These are phyloP conservation scores for Amanita rimosa DNA, from an alignment of 768 basidiomycete species.

Conservation along the genomic window DNA sequence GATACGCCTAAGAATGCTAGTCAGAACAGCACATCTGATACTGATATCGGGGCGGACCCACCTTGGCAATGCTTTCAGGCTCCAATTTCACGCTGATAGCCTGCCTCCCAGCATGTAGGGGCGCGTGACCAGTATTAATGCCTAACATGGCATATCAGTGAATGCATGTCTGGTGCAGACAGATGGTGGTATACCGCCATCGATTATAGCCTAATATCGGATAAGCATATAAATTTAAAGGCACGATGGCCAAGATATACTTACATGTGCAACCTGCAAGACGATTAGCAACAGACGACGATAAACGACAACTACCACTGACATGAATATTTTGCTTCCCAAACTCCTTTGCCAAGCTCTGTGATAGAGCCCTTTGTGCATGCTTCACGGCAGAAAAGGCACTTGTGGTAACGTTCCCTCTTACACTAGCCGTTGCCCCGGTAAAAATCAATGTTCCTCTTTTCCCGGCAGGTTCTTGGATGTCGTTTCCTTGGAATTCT, in stretches of 20 bases:
- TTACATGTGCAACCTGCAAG: conserved; percentile 50
- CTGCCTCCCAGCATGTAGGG: conserved; percentile 25
- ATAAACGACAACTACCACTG: conserved; percentile 5
- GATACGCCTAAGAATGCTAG: conserved; percentile 37
- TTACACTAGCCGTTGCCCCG: conserved; percentile 55
- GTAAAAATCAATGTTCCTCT: conserved; percentile 62
- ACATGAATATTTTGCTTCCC: conserved; percentile 68
- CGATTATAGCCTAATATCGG: conserved; percentile 46
- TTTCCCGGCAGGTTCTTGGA: conserved; percentile 37
- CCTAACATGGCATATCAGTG: conserved; percentile 25
- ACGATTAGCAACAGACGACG: not conserved
- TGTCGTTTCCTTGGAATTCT: conserved; percentile 45
- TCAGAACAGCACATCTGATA: no score
- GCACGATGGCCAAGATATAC: conserved; percentile 13
- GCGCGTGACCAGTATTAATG: conserved; percentile 16
- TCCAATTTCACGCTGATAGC: conserved; percentile 36
- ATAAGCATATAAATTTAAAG: not conserved
- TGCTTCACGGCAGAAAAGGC: conserved; percentile 56
- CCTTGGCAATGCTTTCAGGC: conserved; percentile 63
- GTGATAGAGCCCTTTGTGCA: conserved; percentile 49
- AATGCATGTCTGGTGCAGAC: not conserved
- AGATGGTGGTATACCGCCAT: conserved; percentile 34
- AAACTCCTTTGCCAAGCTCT: conserved; percentile 69
- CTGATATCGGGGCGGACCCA: conserved; percentile 20
- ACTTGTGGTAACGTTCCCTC: conserved; percentile 53